Evolutionary conservation across 495 filamentous ascomycete genomes (phyloP).

Genomic region (Parmelia sp.): DNA sequence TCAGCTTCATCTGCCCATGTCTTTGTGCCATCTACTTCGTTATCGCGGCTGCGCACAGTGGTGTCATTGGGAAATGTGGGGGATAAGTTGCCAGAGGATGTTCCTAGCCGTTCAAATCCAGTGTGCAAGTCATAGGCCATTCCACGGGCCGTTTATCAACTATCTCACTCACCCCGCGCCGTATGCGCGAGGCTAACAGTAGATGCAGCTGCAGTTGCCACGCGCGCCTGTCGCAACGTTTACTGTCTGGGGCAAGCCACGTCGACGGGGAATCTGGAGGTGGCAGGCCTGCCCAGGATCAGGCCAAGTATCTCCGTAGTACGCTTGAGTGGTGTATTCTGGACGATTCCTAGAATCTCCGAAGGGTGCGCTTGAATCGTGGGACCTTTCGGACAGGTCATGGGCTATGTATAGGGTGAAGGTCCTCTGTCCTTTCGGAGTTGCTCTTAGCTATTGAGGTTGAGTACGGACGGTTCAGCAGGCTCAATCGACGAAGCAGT

Average conservation of each 20-base stretch:
- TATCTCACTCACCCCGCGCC: constrained; percentile 15
- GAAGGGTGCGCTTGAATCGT: constrained; percentile 10
- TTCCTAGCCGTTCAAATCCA: constrained; percentile 17
- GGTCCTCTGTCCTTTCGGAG: neutral
- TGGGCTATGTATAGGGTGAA: neutral
- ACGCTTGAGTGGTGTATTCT: neutral
- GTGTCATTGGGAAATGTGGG: constrained; percentile 12
- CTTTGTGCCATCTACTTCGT: constrained; percentile 7
- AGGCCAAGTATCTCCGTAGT: neutral
- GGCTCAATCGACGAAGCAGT: neutral
- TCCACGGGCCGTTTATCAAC: constrained; percentile 14
- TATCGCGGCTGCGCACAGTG: constrained; percentile 18
- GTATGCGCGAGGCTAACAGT: constrained; percentile 10
- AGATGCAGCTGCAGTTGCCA: constrained; percentile 8
- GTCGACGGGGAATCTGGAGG: neutral
- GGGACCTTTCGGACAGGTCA: neutral
- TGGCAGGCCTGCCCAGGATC: constrained; percentile 3
- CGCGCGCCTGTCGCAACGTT: constrained; percentile 16
- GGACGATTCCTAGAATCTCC: constrained; percentile 1
- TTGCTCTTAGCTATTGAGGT: neutral
- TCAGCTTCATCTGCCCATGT: constrained; percentile 3
- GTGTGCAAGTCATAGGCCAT: constrained; percentile 27
- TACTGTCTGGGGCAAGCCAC: neutral
- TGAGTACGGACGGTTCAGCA: neutral
- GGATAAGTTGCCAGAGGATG: constrained; percentile 16